Conservation (phyloP, 495 filamentous ascomycete species). For the Penicillium chermesinum region DNA sequence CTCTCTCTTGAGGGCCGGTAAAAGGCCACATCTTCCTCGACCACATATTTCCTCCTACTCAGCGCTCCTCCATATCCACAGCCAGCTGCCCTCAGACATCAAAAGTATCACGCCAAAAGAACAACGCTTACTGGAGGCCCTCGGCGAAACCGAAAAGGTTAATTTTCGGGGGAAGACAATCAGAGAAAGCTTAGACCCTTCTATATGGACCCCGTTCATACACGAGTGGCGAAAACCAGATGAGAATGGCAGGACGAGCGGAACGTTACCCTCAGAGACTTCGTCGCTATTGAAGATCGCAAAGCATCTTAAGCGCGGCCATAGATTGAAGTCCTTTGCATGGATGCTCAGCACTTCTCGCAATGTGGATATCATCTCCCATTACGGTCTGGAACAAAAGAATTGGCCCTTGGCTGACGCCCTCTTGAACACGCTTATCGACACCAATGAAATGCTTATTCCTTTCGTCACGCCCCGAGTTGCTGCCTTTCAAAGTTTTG, state of each 20-base stretch:
- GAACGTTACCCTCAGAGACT: not conserved
- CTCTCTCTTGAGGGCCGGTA: conserved; percentile 33
- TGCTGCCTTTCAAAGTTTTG: not conserved
- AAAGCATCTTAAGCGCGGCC: not conserved
- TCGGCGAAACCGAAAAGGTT: no score
- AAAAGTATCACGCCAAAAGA: conserved; percentile 7
- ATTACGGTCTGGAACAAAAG: not conserved
- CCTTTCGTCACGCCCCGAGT: not conserved
- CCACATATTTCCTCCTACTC: conserved; percentile 7
- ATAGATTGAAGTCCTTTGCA: not conserved
- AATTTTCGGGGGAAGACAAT: no score
- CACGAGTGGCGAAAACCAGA: not conserved
- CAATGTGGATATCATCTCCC: not conserved
- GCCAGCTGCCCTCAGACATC: conserved; percentile 1
- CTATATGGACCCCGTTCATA: not conserved
- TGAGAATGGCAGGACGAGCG: not conserved
- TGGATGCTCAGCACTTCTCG: not conserved
- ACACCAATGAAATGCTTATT: not conserved
- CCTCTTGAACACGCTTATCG: not conserved
- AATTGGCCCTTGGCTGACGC: not conserved
- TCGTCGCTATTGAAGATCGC: not conserved
- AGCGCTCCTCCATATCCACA: conserved; percentile 6
- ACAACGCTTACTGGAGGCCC: no score
- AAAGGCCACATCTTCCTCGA: conserved; percentile 16
- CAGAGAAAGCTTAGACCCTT: no score